Evolutionary conservation across 2,329 filamentous ascomycete genomes (phyloP), one percentile per base, ranked within the genome.

Genomic region (Ophiostoma sp.): DNA sequence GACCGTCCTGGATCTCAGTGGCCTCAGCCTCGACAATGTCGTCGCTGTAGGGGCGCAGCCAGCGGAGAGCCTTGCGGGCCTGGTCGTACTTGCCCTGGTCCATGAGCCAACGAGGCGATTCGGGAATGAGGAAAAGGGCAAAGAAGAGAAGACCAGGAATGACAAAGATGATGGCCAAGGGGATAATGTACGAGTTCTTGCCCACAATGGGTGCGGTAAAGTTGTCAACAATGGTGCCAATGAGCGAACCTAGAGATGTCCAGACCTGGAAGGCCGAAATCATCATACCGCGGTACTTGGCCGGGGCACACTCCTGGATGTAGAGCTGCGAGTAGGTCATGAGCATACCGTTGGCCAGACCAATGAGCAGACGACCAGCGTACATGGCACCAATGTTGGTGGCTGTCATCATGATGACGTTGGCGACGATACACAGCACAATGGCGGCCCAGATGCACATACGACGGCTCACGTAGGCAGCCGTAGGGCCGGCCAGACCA

Each of bases 381-480:
- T 90, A 89, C 5, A 90, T 83, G 0, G 83, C 86, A 19, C 82
- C 85, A 50, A 90, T 87, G 72, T 81, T 78, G 7, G 82, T 83
- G 0, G 86, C 88, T 2, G 84, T 82, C 86, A 89, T 89, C 87
- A 89, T 89, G 76, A 89, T 82, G 22, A 88, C 80, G 75, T 88
- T 88, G 19, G 87, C 82, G 3, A 86, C 79, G 75, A 81, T 83
- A 75, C 86, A 87, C 9, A 86, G 78, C 1, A 85, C n/a, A 72
- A 85, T 86, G 1, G 86, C 87, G 3, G 82, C 74, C 84, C 84
- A 85, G 8, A 85, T 80, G 36, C 82, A 82, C 31, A 81, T 74
- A 42, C 80, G 82, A 6, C 82, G 75, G 75, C 78, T 76, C 76
- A 84, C 15, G 74, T 77, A 76, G 0, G 77, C 75, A 0, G 82